Evolutionary conservation across 2,329 filamentous ascomycete genomes (phyloP).

Genomic region (Penicillium sclerotigenum): DNA sequence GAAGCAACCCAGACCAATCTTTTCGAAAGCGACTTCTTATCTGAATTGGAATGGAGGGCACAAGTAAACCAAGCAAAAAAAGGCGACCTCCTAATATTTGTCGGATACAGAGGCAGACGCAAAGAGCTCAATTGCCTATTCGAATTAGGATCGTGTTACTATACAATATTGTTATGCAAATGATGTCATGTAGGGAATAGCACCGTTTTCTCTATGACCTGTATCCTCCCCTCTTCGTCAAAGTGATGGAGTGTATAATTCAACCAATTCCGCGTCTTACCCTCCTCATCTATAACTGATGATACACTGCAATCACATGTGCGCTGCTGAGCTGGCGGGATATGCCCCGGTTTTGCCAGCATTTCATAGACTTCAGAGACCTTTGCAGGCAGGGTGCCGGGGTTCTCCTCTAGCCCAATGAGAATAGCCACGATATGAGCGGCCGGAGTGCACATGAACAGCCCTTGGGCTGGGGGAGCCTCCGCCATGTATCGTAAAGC

Average conservation of each 20-base stretch:
- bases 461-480: conserved; percentile 16
- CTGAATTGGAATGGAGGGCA: neutral
- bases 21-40: neutral
- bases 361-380: neutral
- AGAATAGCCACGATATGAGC: neutral
- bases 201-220: neutral
- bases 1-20: neutral
- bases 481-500: conserved; percentile 12
- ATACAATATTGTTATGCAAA: neutral
- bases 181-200: neutral
- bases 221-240: neutral
- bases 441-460: conserved; percentile 14
- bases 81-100: no score
- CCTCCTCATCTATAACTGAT: neutral
- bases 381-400: neutral
- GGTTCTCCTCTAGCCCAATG: neutral
- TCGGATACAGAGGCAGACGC: neutral
- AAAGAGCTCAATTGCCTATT: no score
- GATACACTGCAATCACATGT: neutral
- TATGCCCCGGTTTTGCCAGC: neutral
- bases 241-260: neutral
- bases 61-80: neutral
- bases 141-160: no score
- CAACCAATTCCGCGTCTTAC: neutral
- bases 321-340: neutral